Conservation (phyloP, 805 yeast species). For the Hemisphaericaspora nanyangensis region DNA sequence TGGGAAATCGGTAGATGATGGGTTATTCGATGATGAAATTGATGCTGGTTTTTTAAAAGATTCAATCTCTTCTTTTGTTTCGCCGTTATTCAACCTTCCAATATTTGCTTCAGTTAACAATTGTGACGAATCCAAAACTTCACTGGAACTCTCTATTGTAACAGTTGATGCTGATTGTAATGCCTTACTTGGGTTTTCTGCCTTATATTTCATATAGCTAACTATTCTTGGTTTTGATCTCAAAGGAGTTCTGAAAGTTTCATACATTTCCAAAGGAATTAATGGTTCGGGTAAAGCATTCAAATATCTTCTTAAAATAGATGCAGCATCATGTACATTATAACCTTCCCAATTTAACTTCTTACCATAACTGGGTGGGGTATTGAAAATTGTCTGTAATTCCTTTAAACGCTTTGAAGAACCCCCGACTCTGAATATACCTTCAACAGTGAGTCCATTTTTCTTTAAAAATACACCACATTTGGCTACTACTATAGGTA, state of each 20-base stretch:
- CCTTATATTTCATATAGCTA: conserved; percentile 61
- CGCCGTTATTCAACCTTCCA: conserved; percentile 22
- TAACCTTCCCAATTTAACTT: conserved; percentile 88
- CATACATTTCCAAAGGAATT: conserved; percentile 74
- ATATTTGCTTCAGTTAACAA: conserved; percentile 32
- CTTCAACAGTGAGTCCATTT: conserved; percentile 76
- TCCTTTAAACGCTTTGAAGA: conserved; percentile 84
- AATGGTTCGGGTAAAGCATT: conserved; percentile 90
- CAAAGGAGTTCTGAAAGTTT: conserved; percentile 74
- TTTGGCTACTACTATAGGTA: conserved; percentile 93
- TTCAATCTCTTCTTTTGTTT: conserved; percentile 4
- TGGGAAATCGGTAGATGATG: background rate
- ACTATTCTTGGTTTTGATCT: conserved; percentile 58
- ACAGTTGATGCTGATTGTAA: conserved; percentile 5
- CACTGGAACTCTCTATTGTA: background rate
- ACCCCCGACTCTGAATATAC: conserved; percentile 92
- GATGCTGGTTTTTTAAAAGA: background rate
- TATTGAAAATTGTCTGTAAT: conserved; percentile 75
- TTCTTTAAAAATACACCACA: conserved; percentile 85
- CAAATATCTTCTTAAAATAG: conserved; percentile 77
- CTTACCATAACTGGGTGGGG: conserved; percentile 88
- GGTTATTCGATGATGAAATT: background rate
- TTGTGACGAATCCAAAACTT: conserved; percentile 13
- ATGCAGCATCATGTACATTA: conserved; percentile 96
- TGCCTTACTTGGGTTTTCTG: conserved; percentile 33